Percentiles rank a stretch among this genome's conserved stretches.
Conservation (phyloP, 805 yeast species). For the Saccharomycopsis javanensis region DNA sequence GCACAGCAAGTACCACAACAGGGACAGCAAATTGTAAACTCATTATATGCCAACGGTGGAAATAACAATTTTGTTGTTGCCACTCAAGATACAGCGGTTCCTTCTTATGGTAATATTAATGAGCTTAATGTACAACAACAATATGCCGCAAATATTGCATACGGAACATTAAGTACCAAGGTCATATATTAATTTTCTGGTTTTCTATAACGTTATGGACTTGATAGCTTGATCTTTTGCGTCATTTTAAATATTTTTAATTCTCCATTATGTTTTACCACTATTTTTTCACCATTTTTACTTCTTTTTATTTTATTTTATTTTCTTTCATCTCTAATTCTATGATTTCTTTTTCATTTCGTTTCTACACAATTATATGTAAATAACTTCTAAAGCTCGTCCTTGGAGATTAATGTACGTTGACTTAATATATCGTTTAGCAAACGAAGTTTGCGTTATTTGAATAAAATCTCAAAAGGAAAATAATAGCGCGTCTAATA, state of each 20-base stretch:
- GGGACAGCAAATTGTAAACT: not conserved
- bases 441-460: no score
- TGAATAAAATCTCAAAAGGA: no score
- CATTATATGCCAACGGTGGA: not conserved
- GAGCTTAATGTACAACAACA: not conserved
- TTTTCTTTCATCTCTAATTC: not conserved
- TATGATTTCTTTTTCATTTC: no score
- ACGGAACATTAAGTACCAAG: not conserved
- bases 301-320: not conserved
- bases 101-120: not conserved
- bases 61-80: not conserved
- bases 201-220: no score
- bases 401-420: not conserved
- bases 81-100: not conserved
- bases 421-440: not conserved
- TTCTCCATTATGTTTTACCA: not conserved
- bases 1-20: not conserved
- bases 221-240: no score
- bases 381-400: not conserved
- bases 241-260: not conserved
- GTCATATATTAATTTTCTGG: not conserved
- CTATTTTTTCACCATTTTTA: not conserved
- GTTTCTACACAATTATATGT: not conserved
- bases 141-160: not conserved
- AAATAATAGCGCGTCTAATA: no score